A percentile compares a stretch with the other conserved stretches of the same genome.
Conservation (phyloP, 2,329 filamentous ascomycete species). For the Sclerotinia borealis region DNA sequence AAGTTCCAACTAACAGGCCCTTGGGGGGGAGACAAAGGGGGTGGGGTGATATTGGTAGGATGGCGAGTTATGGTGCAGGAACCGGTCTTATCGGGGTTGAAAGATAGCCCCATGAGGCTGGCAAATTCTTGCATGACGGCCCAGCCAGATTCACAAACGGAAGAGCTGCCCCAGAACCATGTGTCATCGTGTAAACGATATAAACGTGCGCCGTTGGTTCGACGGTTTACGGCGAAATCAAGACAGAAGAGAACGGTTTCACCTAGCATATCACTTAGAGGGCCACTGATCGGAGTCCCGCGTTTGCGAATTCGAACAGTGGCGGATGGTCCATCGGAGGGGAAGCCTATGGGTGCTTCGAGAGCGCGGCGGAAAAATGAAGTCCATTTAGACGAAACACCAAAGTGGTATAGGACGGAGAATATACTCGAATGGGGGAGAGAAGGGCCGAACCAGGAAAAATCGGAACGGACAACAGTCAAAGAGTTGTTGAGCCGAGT, state of each 20-base stretch:
- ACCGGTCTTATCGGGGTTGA: slow-evolving; percentile 54
- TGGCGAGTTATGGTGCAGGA: slow-evolving; percentile 37
- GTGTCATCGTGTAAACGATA: slow-evolving; percentile 60
- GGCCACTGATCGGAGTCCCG: slow-evolving; percentile 54
- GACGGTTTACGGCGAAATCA: slow-evolving; percentile 57
- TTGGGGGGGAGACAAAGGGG: slow-evolving; percentile 37
- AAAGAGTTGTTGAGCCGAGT: slow-evolving; percentile 36
- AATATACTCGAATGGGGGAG: slow-evolving; percentile 55
- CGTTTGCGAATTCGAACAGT: slow-evolving; percentile 42
- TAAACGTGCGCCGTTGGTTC: slow-evolving; percentile 46
- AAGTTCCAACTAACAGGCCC: slow-evolving; percentile 54
- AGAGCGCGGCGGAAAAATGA: slow-evolving; percentile 55
- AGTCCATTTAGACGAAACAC: slow-evolving; percentile 50
- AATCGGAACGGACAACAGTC: slow-evolving; percentile 51
- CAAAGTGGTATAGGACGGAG: slow-evolving; percentile 52
- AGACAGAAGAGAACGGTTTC: slow-evolving; percentile 58
- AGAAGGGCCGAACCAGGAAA: slow-evolving; percentile 51
- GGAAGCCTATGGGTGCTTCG: slow-evolving; percentile 51
- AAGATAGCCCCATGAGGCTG: slow-evolving; percentile 46
- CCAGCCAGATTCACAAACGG: slow-evolving; percentile 50
- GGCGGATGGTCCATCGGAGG: slow-evolving; percentile 44
- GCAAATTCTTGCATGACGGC: slow-evolving; percentile 48
- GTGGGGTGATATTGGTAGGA: slow-evolving; percentile 14
- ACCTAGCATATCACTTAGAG: slow-evolving; percentile 52
- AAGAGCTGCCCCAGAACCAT: slow-evolving; percentile 60